Evolutionary conservation across 352 stramenopile species (phyloP).

Genomic region (Phytophthora pistaciae): DNA sequence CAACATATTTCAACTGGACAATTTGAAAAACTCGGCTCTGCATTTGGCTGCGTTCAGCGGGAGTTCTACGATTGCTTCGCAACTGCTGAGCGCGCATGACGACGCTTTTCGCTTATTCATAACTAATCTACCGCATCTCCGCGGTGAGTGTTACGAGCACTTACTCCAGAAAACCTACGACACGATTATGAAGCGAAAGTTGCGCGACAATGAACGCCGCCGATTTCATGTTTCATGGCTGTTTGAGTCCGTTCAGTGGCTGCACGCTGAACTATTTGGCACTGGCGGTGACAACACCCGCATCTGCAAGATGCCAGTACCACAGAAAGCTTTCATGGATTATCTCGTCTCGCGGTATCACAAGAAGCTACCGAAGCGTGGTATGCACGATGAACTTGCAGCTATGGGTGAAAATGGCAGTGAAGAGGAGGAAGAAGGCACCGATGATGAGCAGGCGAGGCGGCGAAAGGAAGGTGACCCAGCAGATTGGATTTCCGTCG

Average conservation of each 20-base stretch:
- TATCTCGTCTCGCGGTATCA: constrained; percentile 59
- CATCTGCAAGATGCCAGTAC: constrained; percentile 34
- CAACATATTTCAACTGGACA: constrained; percentile 60
- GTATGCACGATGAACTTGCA: constrained; percentile 20
- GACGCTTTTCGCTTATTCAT: constrained; percentile 58
- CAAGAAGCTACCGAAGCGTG: constrained; percentile 34
- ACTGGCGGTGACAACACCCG: constrained; percentile 12
- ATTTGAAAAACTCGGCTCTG: constrained; percentile 72
- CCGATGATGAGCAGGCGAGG: constrained; percentile 35
- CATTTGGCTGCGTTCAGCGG: constrained; percentile 76
- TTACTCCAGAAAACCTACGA: constrained; percentile 55
- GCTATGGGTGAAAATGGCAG: constrained; percentile 1
- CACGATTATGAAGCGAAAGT: constrained; percentile 60
- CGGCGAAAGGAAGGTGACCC: constrained; percentile 41
- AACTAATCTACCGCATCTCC: constrained; percentile 41
- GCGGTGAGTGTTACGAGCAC: constrained; percentile 40
- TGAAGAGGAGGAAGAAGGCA: constrained; percentile 41
- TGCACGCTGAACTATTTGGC: constrained; percentile 49
- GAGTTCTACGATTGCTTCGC: constrained; percentile 41
- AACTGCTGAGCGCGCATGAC: constrained; percentile 61
- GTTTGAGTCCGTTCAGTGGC: constrained; percentile 57
- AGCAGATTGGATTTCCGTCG: constrained; percentile 57
- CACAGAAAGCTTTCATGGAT: constrained; percentile 54
- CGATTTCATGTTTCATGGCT: constrained; percentile 75
- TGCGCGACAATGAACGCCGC: constrained; percentile 70